These are phyloP conservation scores for Globisporangium heterothallicum DNA, from an alignment of 352 stramenopile species.

Conservation along the genomic window DNA sequence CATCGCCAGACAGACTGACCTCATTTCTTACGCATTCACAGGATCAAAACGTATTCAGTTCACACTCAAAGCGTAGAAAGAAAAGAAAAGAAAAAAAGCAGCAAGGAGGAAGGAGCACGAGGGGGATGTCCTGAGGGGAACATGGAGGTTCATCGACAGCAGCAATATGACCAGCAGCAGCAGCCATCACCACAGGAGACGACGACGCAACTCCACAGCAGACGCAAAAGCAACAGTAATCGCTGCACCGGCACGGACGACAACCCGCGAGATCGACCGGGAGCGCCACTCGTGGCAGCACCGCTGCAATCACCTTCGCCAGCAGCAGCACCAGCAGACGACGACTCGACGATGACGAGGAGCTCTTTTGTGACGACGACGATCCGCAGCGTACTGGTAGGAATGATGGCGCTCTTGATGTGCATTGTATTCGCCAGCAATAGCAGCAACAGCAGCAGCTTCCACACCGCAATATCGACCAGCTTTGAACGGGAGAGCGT, in stretches of 20 bases:
- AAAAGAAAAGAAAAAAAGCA: no score
- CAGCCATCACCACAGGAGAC: background rate
- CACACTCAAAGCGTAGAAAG: background rate
- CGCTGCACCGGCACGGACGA: background rate
- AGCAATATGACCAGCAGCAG: slow-evolving; percentile 4
- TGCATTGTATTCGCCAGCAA: background rate
- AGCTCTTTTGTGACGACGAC: background rate
- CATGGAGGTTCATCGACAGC: slow-evolving; percentile 4
- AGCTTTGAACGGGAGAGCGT: no score
- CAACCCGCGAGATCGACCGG: no score
- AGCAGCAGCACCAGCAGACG: background rate
- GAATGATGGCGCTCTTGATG: background rate
- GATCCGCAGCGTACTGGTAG: no score
- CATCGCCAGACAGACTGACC: no score
- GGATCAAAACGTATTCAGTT: background rate
- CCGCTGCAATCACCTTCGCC: no score
- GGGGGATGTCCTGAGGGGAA: slow-evolving; percentile 1
- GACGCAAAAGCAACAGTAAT: slow-evolving; percentile 5
- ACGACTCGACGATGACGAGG: background rate
- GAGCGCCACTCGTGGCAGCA: no score
- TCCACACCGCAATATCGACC: no score
- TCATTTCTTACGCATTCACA: no score
- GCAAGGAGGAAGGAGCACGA: no score
- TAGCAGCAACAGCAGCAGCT: background rate
- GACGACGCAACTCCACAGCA: background rate